phyloP scores from a whole-genome alignment of 768 basidiomycete genomes.

The Gymnopilus dilepis region DNA sequence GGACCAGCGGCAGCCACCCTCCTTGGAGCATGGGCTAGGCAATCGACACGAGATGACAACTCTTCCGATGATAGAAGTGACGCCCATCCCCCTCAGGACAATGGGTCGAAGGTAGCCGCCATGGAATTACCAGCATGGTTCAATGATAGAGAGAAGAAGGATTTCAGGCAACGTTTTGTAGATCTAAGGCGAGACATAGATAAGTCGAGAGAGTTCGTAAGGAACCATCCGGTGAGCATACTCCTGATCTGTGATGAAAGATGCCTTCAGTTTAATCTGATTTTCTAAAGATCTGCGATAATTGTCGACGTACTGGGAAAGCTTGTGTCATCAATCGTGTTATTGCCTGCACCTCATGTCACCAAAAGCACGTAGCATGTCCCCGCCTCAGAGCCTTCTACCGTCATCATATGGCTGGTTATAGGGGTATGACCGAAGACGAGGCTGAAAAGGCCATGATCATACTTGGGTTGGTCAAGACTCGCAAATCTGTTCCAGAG shows the following conservation, averaged over 20 bases:
- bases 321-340: no score
- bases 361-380: neutral
- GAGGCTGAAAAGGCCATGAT: neutral
- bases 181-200: neutral
- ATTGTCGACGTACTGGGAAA: neutral
- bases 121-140: neutral
- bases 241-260: no score
- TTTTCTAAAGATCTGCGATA: neutral
- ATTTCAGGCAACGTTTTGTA: no score
- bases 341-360: neutral
- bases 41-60: neutral
- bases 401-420: neutral
- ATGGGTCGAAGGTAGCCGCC: no score
- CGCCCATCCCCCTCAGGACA: no score
- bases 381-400: neutral
- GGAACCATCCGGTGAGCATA: neutral
- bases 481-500: no score
- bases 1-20: neutral
- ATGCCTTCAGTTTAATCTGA: neutral
- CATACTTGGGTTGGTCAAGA: neutral
- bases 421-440: neutral
- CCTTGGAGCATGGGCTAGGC: neutral
- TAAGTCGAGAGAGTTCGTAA: neutral
- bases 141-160: neutral
- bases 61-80: no score